These are phyloP conservation scores for Tubosaeta brunneosetosa DNA, from an alignment of 768 basidiomycete species.

Conservation along the genomic window DNA sequence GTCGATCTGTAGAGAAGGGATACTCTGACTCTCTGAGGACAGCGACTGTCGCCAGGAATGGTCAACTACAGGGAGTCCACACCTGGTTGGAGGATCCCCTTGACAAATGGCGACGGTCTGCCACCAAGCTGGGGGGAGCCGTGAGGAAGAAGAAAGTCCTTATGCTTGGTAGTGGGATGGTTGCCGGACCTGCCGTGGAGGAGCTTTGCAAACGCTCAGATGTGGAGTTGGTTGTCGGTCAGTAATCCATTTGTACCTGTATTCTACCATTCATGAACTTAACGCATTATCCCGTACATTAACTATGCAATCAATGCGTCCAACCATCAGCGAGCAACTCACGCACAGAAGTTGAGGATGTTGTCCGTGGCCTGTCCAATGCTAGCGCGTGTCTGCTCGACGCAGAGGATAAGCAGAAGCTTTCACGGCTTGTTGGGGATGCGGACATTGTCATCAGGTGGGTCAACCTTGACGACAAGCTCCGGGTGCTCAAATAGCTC, in stretches of 20 bases:
- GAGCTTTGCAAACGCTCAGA: slow-evolving; percentile 60
- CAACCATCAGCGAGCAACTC: slow-evolving; percentile 65
- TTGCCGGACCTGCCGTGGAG: slow-evolving; percentile 83
- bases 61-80: slow-evolving; percentile 50
- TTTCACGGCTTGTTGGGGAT: slow-evolving; percentile 49
- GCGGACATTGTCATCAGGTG: slow-evolving; percentile 86
- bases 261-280: slow-evolving; percentile 10
- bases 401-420: slow-evolving; percentile 43
- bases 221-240: slow-evolving; percentile 73
- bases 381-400: slow-evolving; percentile 58
- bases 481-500: neutral
- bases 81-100: slow-evolving; percentile 56
- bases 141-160: slow-evolving; percentile 60
- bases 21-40: slow-evolving; percentile 45
- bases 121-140: slow-evolving; percentile 1
- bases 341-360: slow-evolving; percentile 47
- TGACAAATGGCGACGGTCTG: slow-evolving; percentile 34
- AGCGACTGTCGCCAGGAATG: slow-evolving; percentile 67
- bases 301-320: slow-evolving; percentile 3
- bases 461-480: slow-evolving; percentile 11
- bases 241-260: slow-evolving; percentile 27
- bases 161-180: slow-evolving; percentile 92
- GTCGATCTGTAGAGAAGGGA: slow-evolving; percentile 25
- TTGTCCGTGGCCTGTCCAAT: slow-evolving; percentile 42
- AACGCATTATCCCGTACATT: slow-evolving; percentile 10